Evolutionary conservation across 169 alveolate species (phyloP).

Genomic region (Babesia caballi): DNA sequence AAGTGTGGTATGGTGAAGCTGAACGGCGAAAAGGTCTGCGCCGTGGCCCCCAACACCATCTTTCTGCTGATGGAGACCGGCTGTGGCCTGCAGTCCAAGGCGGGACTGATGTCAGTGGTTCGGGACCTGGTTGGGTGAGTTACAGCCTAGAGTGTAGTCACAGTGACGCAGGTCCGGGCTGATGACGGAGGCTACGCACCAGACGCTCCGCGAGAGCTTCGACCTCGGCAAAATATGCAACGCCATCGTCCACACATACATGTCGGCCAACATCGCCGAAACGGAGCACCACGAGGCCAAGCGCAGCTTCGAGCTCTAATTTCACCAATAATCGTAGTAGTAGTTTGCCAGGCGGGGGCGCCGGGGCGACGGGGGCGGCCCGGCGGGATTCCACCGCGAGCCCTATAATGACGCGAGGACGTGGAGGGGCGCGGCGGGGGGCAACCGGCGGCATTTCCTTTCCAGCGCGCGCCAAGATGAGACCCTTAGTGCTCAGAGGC

Average conservation of each 20-base stretch:
- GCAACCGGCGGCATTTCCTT: slow-evolving; percentile 9
- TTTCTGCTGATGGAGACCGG: slow-evolving; percentile 59
- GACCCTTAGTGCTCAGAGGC: slow-evolving; percentile 82
- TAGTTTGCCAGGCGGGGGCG: neutral
- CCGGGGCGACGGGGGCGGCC: neutral
- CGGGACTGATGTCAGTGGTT: slow-evolving; percentile 60
- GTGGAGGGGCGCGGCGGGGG: neutral
- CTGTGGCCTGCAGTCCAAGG: slow-evolving; percentile 68
- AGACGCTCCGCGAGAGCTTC: slow-evolving; percentile 57
- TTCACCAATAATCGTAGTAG: neutral
- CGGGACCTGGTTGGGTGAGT: slow-evolving; percentile 55
- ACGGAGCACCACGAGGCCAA: slow-evolving; percentile 32
- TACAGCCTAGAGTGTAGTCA: neutral
- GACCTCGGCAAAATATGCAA: slow-evolving; percentile 60
- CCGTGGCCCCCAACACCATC: slow-evolving; percentile 66
- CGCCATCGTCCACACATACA: slow-evolving; percentile 63
- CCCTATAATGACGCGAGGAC: slow-evolving; percentile 12
- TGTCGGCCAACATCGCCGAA: slow-evolving; percentile 53
- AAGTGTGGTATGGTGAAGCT: slow-evolving; percentile 56
- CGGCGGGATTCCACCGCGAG: slow-evolving; percentile 13
- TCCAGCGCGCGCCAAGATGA: slow-evolving; percentile 57
- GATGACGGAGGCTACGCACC: slow-evolving; percentile 40
- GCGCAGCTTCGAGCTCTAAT: slow-evolving; percentile 30
- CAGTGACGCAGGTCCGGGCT: slow-evolving; percentile 25
- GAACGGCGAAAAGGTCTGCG: slow-evolving; percentile 54